A percentile compares a stretch with the other conserved stretches of the same genome.
phyloP scores from a whole-genome alignment of 257 asterid species.

The Lycium barbarum region DNA sequence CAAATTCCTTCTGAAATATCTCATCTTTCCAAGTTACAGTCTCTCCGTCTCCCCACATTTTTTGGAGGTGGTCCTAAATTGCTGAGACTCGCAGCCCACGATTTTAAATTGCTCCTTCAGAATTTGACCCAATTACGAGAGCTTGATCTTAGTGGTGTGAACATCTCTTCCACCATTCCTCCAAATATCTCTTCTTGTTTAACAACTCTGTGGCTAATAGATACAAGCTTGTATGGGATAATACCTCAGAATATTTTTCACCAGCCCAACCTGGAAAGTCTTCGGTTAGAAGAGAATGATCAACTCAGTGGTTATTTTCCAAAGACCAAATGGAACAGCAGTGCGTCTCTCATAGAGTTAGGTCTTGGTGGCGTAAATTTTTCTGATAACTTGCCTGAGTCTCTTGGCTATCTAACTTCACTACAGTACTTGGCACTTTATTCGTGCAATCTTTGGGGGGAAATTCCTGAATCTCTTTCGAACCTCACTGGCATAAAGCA shows the following conservation, averaged over 20 bases:
- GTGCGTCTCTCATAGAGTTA: neutral
- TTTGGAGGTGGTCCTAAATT: too few species aligned
- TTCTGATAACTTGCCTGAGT: neutral
- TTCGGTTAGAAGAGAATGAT: too few species aligned
- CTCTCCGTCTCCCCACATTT: neutral
- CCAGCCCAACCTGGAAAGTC: too few species aligned
- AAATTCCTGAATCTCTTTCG: neutral
- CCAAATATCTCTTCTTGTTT: too few species aligned
- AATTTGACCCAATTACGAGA: too few species aligned
- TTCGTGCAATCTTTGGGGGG: neutral
- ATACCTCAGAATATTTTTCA: too few species aligned
- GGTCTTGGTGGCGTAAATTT: neutral
- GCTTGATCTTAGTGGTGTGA: too few species aligned
- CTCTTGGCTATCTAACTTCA: neutral
- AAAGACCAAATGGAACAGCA: neutral
- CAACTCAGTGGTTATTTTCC: neutral
- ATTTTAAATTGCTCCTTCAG: too few species aligned
- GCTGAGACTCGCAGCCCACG: too few species aligned
- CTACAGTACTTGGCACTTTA: neutral
- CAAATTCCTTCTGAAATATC: neutral
- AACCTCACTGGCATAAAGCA: neutral
- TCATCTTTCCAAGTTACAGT: constrained; percentile 24
- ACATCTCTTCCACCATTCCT: too few species aligned
- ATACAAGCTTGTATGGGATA: too few species aligned
- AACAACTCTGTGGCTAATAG: too few species aligned